phyloP scores from a whole-genome alignment of 306 rosid species.

The Begonia masoniana region DNA sequence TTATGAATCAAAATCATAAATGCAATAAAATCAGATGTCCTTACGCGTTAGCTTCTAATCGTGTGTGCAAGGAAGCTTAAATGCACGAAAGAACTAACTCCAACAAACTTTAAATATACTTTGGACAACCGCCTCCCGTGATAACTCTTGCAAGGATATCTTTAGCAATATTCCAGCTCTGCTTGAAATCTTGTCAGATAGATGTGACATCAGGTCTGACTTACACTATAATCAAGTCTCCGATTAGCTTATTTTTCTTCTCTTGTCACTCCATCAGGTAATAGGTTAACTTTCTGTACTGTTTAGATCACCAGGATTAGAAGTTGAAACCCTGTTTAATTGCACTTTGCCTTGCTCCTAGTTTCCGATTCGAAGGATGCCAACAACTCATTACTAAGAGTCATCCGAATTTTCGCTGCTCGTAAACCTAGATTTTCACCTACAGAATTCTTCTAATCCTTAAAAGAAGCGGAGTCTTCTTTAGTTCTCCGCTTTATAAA shows the following conservation, averaged over 20 bases:
- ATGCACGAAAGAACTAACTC: too few relatives aligned
- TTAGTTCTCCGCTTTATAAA: conserved; percentile 20
- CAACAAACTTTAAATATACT: conserved; percentile 25
- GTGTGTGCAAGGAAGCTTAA: too few relatives aligned
- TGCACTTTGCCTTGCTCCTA: conserved; percentile 58
- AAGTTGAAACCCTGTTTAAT: conserved; percentile 78
- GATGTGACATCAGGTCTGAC: conserved; percentile 18
- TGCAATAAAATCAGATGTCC: too few relatives aligned
- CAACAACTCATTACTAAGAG: conserved; percentile 23
- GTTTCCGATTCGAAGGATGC: conserved; percentile 31
- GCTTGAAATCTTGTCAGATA: conserved; percentile 30
- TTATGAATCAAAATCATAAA: too few relatives aligned
- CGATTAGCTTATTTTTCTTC: conserved; percentile 72
- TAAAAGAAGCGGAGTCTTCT: conserved; percentile 23
- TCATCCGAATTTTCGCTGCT: conserved; percentile 35
- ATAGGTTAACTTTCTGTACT: conserved; percentile 33
- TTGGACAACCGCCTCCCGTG: conserved; percentile 43
- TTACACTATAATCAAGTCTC: conserved; percentile 33
- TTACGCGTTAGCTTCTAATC: too few relatives aligned
- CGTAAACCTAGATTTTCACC: conserved; percentile 31
- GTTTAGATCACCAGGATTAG: conserved; percentile 36
- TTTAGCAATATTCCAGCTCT: conserved; percentile 26
- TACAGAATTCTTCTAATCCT: conserved; percentile 27
- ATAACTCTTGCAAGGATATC: conserved; percentile 36
- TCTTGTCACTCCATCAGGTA: conserved; percentile 72